Conservation (phyloP, 2,329 filamentous ascomycete species). For the Aureobasidium sp. region DNA sequence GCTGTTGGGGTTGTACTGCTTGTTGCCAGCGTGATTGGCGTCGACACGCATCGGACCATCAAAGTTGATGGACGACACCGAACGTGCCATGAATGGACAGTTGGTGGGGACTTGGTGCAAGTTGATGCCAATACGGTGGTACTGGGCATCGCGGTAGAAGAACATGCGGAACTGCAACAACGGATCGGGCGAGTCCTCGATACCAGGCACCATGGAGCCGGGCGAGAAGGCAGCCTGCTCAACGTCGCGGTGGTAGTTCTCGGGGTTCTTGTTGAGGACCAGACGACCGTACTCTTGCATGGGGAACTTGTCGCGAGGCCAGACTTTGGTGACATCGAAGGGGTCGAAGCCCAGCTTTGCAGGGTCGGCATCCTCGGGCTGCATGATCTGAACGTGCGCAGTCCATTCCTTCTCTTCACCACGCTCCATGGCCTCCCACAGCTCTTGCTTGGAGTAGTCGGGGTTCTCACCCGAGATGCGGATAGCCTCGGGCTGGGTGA, state of each 20-base stretch:
- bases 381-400: conserved; percentile 41
- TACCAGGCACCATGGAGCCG: conserved; percentile 45
- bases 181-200: conserved; percentile 43
- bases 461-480: conserved; percentile 43
- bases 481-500: conserved; percentile 40
- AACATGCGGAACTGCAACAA: conserved; percentile 39
- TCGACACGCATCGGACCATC: conserved; percentile 45
- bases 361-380: conserved; percentile 40
- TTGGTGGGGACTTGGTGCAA: conserved; percentile 44
- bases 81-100: conserved; percentile 45
- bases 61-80: conserved; percentile 42
- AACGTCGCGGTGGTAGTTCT: conserved; percentile 46
- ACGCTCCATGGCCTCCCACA: conserved; percentile 39
- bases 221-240: conserved; percentile 49
- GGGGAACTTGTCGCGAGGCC: conserved; percentile 43
- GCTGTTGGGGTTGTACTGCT: conserved; percentile 47
- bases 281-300: conserved; percentile 45
- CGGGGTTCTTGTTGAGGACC: conserved; percentile 48
- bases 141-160: conserved; percentile 39
- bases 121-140: conserved; percentile 48
- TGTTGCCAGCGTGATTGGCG: conserved; percentile 42
- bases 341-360: conserved; percentile 47
- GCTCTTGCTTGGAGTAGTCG: conserved; percentile 44
- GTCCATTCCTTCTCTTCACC: conserved; percentile 40
- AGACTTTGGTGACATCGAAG: conserved; percentile 50